Conservation (phyloP, 495 filamentous ascomycete species). For the Podospora pseudoanserina region DNA sequence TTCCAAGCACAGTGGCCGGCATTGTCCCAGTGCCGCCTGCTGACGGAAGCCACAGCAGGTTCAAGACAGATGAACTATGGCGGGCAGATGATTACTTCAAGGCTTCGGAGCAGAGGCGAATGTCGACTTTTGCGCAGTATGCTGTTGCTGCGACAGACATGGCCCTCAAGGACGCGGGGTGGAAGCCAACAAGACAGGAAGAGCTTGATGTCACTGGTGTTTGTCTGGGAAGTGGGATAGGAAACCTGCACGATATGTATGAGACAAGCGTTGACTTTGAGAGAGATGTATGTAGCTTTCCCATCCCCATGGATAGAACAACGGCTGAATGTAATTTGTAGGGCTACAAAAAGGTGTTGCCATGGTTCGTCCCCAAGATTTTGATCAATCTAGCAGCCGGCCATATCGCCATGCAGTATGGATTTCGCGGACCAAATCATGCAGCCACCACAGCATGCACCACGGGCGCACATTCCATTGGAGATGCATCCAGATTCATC, state of each 20-base stretch:
- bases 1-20: slow-evolving; percentile 82
- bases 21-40: slow-evolving; percentile 55
- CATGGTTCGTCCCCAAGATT: slow-evolving; percentile 85
- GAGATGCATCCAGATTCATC: slow-evolving; percentile 88
- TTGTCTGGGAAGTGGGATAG: slow-evolving; percentile 94
- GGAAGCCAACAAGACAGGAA: slow-evolving; percentile 60
- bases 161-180: slow-evolving; percentile 78
- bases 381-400: slow-evolving; percentile 93
- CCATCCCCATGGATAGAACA: neutral
- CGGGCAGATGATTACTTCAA: slow-evolving; percentile 72
- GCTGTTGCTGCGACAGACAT: slow-evolving; percentile 83
- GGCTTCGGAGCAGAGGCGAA: slow-evolving; percentile 68
- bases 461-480: slow-evolving; percentile 89
- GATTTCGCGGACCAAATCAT: slow-evolving; percentile 89
- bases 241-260: slow-evolving; percentile 86
- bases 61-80: slow-evolving; percentile 49
- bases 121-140: slow-evolving; percentile 91
- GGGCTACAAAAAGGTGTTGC: slow-evolving; percentile 90
- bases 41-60: neutral
- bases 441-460: slow-evolving; percentile 91
- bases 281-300: slow-evolving; percentile 55
- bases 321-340: slow-evolving; percentile 26
- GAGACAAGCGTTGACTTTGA: slow-evolving; percentile 73
- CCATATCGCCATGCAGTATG: slow-evolving; percentile 88
- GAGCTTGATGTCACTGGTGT: slow-evolving; percentile 77